Conservation (phyloP, 1,139 yeast species). For the Protomyces gravidus region DNA sequence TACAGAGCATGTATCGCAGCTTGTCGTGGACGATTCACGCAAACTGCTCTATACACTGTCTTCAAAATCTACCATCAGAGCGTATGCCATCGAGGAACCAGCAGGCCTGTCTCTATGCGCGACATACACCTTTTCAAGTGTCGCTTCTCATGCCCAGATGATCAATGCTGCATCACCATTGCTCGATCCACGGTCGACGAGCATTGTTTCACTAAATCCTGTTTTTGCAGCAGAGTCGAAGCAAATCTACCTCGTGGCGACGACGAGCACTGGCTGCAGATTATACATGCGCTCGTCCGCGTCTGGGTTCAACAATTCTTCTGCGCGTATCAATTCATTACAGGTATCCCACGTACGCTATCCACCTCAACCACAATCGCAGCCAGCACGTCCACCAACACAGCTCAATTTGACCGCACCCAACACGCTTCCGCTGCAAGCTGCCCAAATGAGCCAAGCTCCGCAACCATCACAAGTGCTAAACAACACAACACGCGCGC, state of each 20-base stretch:
- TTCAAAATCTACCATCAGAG: conserved; percentile 74
- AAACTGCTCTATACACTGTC: conserved; percentile 76
- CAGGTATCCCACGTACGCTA: conserved; percentile 41
- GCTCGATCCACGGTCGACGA: conserved; percentile 35
- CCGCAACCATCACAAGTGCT: conserved; percentile 5
- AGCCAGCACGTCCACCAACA: conserved; percentile 4
- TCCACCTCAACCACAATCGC: conserved; percentile 39
- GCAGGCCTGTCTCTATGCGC: conserved; percentile 37
- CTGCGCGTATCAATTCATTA: conserved; percentile 30
- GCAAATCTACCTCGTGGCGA: conserved; percentile 71
- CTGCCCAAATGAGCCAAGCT: not conserved
- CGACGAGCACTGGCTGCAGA: conserved; percentile 83
- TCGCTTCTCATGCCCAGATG: conserved; percentile 42
- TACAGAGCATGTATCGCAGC: conserved; percentile 59
- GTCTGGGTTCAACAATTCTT: conserved; percentile 17
- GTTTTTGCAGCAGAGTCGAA: conserved; percentile 62
- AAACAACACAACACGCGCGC: conserved; percentile 37
- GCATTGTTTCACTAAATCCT: conserved; percentile 58
- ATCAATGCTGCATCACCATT: conserved; percentile 41
- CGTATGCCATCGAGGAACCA: conserved; percentile 52
- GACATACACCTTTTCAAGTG: conserved; percentile 39
- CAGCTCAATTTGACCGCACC: not conserved
- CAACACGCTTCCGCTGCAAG: not conserved
- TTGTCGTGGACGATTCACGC: conserved; percentile 72
- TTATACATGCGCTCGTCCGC: conserved; percentile 49